Conservation (phyloP, 2,329 filamentous ascomycete genomes). For the Didymella pomorum region DNA sequence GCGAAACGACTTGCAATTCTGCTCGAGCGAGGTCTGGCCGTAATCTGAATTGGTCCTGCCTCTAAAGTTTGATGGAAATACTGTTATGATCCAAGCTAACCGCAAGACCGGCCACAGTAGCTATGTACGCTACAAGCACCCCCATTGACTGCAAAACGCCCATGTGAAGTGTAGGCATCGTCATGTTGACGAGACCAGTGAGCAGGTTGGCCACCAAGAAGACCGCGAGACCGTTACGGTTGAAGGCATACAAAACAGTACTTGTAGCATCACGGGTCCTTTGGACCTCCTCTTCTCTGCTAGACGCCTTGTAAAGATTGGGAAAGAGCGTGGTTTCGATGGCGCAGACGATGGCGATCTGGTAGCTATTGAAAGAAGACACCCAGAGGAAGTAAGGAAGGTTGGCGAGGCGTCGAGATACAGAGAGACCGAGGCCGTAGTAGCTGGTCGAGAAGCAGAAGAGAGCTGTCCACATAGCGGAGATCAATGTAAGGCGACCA, state of each 20-base stretch:
- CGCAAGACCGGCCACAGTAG: constrained; percentile 71
- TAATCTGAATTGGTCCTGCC: no score
- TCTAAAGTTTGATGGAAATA: constrained; percentile 77
- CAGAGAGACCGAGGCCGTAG: constrained; percentile 69
- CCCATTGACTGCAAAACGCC: constrained; percentile 71
- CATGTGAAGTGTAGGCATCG: constrained; percentile 80
- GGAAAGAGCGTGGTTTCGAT: constrained; percentile 84
- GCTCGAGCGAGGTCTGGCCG: no score
- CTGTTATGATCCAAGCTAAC: constrained; percentile 70
- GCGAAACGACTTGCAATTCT: no score
- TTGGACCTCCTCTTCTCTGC: constrained; percentile 66
- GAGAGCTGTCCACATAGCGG: constrained; percentile 71
- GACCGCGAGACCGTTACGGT: constrained; percentile 83
- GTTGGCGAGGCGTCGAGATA: constrained; percentile 91
- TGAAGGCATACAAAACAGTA: constrained; percentile 80
- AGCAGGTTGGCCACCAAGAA: constrained; percentile 90
- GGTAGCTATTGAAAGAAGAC: constrained; percentile 85
- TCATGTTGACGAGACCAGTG: constrained; percentile 89
- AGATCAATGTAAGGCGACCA: constrained; percentile 70
- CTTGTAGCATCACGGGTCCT: constrained; percentile 77
- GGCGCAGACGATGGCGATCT: constrained; percentile 78
- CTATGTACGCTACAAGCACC: constrained; percentile 77
- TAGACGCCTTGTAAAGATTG: constrained; percentile 66
- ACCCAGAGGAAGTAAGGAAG: constrained; percentile 94
- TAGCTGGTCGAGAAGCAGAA: constrained; percentile 75